These are phyloP conservation scores for Amanita fuliginea DNA, from an alignment of 768 basidiomycete species.

Conservation along the genomic window DNA sequence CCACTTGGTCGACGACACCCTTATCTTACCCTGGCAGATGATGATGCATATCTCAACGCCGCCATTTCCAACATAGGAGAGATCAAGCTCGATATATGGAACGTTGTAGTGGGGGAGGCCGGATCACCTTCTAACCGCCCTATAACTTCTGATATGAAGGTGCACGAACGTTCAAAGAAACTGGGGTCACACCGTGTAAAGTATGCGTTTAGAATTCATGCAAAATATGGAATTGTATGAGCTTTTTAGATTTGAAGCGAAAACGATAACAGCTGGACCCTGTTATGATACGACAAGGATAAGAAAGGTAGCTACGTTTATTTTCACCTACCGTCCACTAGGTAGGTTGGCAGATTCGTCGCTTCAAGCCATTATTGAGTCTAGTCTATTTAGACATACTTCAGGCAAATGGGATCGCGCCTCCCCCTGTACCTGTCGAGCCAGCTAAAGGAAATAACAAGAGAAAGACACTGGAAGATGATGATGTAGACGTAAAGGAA, in stretches of 20 bases:
- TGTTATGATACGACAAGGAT: not conserved
- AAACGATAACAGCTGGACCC: too few relatives aligned
- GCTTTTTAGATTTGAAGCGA: not conserved
- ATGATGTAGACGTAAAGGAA: not conserved
- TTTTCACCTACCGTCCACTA: constrained; percentile 15
- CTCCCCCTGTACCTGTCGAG: not conserved
- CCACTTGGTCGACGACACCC: not conserved
- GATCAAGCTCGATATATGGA: constrained; percentile 8
- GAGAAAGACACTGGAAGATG: not conserved
- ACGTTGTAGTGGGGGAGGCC: not conserved
- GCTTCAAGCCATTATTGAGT: too few relatives aligned
- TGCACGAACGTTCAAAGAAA: constrained; percentile 17
- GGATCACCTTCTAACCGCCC: too few relatives aligned
- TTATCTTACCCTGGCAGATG: constrained; percentile 10
- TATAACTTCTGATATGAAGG: constrained; percentile 4
- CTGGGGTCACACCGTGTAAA: constrained; percentile 12
- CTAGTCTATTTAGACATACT: constrained; percentile 8
- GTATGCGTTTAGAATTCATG: constrained; percentile 7
- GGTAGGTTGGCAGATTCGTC: constrained; percentile 6
- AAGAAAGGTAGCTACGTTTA: constrained; percentile 10
- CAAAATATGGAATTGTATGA: not conserved
- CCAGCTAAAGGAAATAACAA: not conserved
- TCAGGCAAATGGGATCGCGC: constrained; percentile 12
- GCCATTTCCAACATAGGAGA: constrained; percentile 9
- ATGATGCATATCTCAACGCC: constrained; percentile 12